Evolutionary conservation across 306 rosid species (phyloP), one percentile per base, ranked within the genome.

Genomic region (Clitoria ternatea): DNA sequence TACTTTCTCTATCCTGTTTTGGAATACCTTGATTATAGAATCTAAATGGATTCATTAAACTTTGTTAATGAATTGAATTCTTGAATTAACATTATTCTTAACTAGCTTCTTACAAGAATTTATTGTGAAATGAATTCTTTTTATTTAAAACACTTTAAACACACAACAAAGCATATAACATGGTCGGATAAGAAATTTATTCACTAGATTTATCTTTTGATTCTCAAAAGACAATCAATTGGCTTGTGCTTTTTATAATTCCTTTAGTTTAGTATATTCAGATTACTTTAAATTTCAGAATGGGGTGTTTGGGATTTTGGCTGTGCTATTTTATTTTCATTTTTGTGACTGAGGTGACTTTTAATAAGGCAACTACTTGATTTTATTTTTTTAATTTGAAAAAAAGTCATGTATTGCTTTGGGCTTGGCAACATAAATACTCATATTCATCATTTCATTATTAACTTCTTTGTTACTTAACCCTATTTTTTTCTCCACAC

Each of bases 401-500:
- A 39, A 9, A 47, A 35, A 42, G 8, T 8, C 29, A 36, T 63
- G 2, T 63, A 11, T 73, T 39, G 17, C 42, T 72, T 14, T 64
- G 53, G 47, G 55, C 56, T 48, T 56, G 64, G 15, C 45, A 35
- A 61, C 35, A 68, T 53, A 24, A 49, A 56, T 40, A 12, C 43
- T 49, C 10, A 17, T 59, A 26, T 69, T 49, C 24, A 18, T 23
- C 36, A 66, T 19, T 69, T 49, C 24, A 18, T 23, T 43, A 19
- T 70, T 40, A 9, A 10, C 59, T 50, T 52, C 49, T 36, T 12
- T 20, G 56, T 69, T 63, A 74, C 29, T 74, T 66, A 14, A 53
- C 27, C 18, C 8, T 27, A 3, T 50, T 63, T 76, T 56, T 74
- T 69, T 55, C 66, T 74, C 52, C 70, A 14, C 57, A 5, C 4